Evolutionary conservation across 306 rosid species (phyloP).

Genomic region (Pterocarpus santalinus): DNA sequence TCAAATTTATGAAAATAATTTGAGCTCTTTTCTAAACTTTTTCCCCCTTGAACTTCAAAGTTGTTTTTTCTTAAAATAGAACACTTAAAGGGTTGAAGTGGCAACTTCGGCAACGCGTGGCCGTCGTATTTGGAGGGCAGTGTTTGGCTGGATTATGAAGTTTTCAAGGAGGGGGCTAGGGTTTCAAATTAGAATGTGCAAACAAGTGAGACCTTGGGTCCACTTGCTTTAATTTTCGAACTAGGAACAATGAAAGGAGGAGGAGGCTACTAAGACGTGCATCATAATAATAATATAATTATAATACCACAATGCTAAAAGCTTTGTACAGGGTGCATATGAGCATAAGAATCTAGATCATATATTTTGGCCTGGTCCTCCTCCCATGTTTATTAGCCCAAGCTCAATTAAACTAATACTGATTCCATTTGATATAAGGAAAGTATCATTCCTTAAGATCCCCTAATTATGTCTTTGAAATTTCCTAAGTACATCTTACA

Average conservation of each 20-base stretch:
- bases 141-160: conserved; percentile 21
- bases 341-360: not conserved
- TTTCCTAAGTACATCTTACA: not conserved
- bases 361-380: not conserved
- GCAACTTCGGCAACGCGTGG: not conserved
- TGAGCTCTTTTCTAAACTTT: not conserved
- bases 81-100: not conserved
- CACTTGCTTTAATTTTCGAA: conserved; percentile 39
- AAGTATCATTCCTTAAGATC: not conserved
- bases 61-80: not conserved
- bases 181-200: conserved; percentile 38
- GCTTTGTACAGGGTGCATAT: not conserved
- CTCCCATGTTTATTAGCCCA: not conserved
- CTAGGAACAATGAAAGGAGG: conserved; percentile 11
- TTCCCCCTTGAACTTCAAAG: conserved; percentile 6
- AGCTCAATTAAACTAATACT: not conserved
- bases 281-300: not conserved
- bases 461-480: not conserved
- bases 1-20: not conserved
- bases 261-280: conserved; percentile 36
- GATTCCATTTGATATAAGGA: not conserved
- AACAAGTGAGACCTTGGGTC: conserved; percentile 36
- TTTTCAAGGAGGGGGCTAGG: not conserved
- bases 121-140: conserved; percentile 35
- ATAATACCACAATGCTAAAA: not conserved